Evolutionary conservation across 768 basidiomycete genomes (phyloP), one percentile per base, ranked within the genome.

Genomic region (Mycena venus): DNA sequence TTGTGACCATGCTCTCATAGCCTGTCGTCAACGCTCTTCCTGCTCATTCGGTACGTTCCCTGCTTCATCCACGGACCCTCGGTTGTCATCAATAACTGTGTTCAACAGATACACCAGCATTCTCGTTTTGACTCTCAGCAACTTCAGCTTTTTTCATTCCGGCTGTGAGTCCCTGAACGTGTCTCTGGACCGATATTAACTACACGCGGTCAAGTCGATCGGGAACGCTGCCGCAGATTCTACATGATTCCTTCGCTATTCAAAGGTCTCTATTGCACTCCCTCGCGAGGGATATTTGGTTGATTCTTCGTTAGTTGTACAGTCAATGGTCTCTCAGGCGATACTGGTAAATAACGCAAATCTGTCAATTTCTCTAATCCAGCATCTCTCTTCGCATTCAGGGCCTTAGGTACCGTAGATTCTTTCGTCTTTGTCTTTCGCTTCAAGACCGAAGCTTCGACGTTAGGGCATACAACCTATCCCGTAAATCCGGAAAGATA

Each of bases 321-420:
- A 94, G 80, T 83, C 85, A 0, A 90, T 91, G 88, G 84, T 91
- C 56, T 93, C 92, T 10, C 92, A 94, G 78, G 83, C 87, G 7
- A 93, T 94, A 69, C 79, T 94, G 44, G 92, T 47, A n/a, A 63
- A 42, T 23, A n/a, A 31, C 32, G 27, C 27, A 1, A 29, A 29
- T 25, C 42, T 42, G 17, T 32, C 15, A 21, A 3, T 21, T 44
- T 31, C 21, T 31, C 44, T 27, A 25, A 27, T 31, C 32, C 3
- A n/a, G 7, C 40, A 27, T 11, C 27, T 4, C 10, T 63, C 31
- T 60, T 60, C 56, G 34, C 51, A 15, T 21, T 23, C 65, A 73
- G 71, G 74, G 70, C 15, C 23, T 75, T 69, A 51, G 74, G 73
- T 70, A 25, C 11, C 25, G n/a, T 9, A 1, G 21, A 32, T 12